A percentile compares a stretch with the other conserved stretches of the same genome.
Conservation (phyloP, 208 protist genomes). For the Trypanosoma cruzi region DNA sequence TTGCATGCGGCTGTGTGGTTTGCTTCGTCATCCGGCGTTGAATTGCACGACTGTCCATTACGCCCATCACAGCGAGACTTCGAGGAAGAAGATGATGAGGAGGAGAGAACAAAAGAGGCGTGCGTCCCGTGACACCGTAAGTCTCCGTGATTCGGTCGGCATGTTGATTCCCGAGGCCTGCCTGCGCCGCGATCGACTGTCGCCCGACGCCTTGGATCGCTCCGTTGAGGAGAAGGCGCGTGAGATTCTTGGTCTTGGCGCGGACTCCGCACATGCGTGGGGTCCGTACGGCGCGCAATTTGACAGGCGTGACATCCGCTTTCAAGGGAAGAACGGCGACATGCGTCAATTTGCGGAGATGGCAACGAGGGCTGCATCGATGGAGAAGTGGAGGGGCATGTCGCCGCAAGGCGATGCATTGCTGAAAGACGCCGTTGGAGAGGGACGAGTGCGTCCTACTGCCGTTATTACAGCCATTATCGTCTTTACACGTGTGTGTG, state of each 20-base stretch:
- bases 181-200: conserved; percentile 23
- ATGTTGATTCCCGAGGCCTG: conserved; percentile 38
- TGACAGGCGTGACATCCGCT: conserved; percentile 30
- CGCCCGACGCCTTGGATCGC: conserved; percentile 30
- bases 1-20: conserved; percentile 3
- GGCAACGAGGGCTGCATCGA: conserved; percentile 13
- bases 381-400: conserved; percentile 2
- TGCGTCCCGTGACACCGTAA: neutral
- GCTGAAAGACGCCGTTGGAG: conserved; percentile 10
- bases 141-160: conserved; percentile 28
- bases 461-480: too few species aligned
- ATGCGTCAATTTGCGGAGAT: conserved; percentile 27
- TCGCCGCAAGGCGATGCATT: neutral
- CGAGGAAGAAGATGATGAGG: neutral
- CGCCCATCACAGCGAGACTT: neutral
- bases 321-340: conserved; percentile 24
- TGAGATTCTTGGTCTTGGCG: conserved; percentile 22
- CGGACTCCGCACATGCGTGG: neutral
- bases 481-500: too few species aligned
- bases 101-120: conserved; percentile 1
- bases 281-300: conserved; percentile 22
- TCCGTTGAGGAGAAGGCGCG: conserved; percentile 20
- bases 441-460: too few species aligned
- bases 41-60: neutral
- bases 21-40: neutral